A percentile compares a stretch with the other conserved stretches of the same genome.
These are phyloP conservation scores for Allomyces macrogynus DNA, from an alignment of 192 early-diverging fungal species.

Conservation along the genomic window DNA sequence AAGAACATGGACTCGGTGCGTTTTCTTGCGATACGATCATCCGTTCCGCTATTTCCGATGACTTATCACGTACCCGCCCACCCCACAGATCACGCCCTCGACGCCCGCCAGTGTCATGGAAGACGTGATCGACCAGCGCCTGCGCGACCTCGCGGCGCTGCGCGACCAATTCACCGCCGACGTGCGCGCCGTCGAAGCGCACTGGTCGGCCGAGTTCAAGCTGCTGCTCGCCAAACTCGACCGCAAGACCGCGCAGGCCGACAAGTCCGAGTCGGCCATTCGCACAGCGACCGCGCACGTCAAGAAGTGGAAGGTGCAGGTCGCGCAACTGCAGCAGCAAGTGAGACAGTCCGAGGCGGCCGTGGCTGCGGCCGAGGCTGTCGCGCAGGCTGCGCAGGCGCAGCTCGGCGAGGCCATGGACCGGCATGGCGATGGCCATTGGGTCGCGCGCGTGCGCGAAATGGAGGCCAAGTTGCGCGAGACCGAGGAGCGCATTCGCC, in stretches of 20 bases:
- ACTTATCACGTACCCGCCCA: too few species aligned
- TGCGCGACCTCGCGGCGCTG: background rate
- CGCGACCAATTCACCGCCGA: background rate
- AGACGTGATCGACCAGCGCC: background rate
- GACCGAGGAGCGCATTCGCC: background rate
- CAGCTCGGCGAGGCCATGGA: background rate
- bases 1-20: background rate
- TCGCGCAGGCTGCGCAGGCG: background rate
- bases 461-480: background rate
- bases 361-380: background rate
- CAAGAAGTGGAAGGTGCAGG: background rate
- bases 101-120: background rate
- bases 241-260: background rate
- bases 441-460: background rate
- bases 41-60: too few species aligned
- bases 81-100: background rate
- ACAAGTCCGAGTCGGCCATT: background rate
- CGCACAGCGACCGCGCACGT: background rate
- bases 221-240: background rate
- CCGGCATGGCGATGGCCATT: background rate
- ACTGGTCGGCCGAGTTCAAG: background rate
- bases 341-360: background rate
- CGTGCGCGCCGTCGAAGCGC: background rate
- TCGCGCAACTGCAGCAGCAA: background rate
- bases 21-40: too few species aligned